These are phyloP conservation scores for Ophiorrhiza pumila DNA, from an alignment of 257 asterid species.

Conservation along the genomic window DNA sequence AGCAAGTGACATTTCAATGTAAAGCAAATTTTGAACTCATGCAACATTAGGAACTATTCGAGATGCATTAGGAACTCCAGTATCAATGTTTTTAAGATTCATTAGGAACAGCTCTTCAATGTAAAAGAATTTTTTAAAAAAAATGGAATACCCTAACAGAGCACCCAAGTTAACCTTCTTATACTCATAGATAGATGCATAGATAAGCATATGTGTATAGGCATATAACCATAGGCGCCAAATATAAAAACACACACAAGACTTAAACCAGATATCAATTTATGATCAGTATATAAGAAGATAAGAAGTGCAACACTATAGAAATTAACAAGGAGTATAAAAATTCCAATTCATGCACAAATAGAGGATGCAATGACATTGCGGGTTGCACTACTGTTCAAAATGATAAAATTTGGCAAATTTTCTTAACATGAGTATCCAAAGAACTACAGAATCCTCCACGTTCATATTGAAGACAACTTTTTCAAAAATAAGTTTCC, in stretches of 20 bases:
- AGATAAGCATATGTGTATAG: background rate
- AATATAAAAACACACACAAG: background rate
- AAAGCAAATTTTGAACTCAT: background rate
- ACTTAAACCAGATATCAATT: background rate
- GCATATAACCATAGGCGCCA: background rate
- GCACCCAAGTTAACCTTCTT: background rate
- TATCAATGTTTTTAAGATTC: background rate
- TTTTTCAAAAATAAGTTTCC: background rate
- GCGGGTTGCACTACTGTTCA: background rate
- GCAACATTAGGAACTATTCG: background rate
- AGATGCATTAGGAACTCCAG: background rate
- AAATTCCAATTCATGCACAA: background rate
- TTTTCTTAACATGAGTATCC: background rate
- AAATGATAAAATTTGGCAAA: background rate
- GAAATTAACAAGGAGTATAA: background rate
- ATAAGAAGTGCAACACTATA: background rate
- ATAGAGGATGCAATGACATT: background rate
- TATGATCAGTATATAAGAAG: background rate
- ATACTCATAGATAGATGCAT: background rate
- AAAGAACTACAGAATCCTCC: background rate
- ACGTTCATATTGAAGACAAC: background rate
- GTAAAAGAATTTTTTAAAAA: no score
- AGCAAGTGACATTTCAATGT: background rate
- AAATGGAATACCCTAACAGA: background rate
- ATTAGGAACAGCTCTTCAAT: background rate